These are phyloP conservation scores for Zarea fungicola DNA, from an alignment of 2,329 filamentous ascomycete species.

Conservation along the genomic window DNA sequence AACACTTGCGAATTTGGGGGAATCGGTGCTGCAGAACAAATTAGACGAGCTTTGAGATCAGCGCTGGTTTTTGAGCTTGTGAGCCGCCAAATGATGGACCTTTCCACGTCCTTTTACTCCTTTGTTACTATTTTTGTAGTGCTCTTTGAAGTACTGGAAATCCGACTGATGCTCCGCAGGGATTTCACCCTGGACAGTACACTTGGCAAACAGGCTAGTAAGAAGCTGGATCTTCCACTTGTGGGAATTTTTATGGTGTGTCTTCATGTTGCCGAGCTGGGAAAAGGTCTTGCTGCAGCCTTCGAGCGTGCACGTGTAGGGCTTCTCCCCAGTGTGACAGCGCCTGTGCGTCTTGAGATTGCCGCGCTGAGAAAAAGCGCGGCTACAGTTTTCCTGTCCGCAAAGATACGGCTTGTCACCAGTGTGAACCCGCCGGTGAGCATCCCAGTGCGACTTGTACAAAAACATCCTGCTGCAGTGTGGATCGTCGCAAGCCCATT, in stretches of 20 bases:
- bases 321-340: slow-evolving; percentile 80
- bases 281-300: slow-evolving; percentile 84
- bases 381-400: slow-evolving; percentile 65
- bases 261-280: slow-evolving; percentile 89
- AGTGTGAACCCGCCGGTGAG: slow-evolving; percentile 82
- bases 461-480: slow-evolving; percentile 78
- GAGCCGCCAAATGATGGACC: slow-evolving; percentile 58
- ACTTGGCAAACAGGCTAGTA: slow-evolving; percentile 63
- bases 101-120: slow-evolving; percentile 95
- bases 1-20: slow-evolving; percentile 25
- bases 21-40: slow-evolving; percentile 22
- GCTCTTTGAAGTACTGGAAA: slow-evolving; percentile 73
- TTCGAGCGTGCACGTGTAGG: slow-evolving; percentile 75
- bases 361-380: slow-evolving; percentile 81
- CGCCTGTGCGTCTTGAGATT: slow-evolving; percentile 91
- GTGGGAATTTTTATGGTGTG: slow-evolving; percentile 94
- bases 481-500: slow-evolving; percentile 68
- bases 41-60: slow-evolving; percentile 20
- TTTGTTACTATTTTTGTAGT: slow-evolving; percentile 98
- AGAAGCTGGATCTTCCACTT: slow-evolving; percentile 63
- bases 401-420: slow-evolving; percentile 83
- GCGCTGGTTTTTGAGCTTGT: slow-evolving; percentile 24
- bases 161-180: slow-evolving; percentile 66
- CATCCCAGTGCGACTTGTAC: slow-evolving; percentile 90
- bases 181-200: slow-evolving; percentile 53